Percentiles rank a stretch among this genome's conserved stretches.
Conservation (phyloP, 2,329 filamentous ascomycete species). For the Ceratocystis destructans region DNA sequence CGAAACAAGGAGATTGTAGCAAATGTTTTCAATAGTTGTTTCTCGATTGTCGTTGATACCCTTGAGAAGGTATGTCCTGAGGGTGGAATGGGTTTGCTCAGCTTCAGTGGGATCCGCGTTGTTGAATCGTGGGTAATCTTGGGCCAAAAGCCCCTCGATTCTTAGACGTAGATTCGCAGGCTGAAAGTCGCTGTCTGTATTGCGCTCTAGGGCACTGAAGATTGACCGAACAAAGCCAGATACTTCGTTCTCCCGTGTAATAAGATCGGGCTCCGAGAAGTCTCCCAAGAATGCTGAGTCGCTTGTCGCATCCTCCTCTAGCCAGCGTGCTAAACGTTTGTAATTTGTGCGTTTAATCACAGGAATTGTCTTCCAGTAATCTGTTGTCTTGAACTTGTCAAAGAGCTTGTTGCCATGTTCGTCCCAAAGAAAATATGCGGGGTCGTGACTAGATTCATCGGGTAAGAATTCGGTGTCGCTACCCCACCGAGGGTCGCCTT, state of each 20-base stretch:
- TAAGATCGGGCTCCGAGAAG: conserved; percentile 10
- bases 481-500: conserved; percentile 2
- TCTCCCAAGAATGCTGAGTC: neutral
- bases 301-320: conserved; percentile 8
- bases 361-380: conserved; percentile 17
- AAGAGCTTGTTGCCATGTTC: conserved; percentile 16
- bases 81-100: conserved; percentile 4
- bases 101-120: conserved; percentile 2
- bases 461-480: conserved; percentile 15
- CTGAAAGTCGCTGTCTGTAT: neutral
- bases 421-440: conserved; percentile 17
- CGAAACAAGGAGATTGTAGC: conserved; percentile 54
- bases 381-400: conserved; percentile 9
- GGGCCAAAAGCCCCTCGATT: conserved; percentile 14
- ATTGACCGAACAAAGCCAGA: conserved; percentile 17
- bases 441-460: conserved; percentile 15
- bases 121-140: conserved; percentile 14
- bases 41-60: conserved; percentile 10
- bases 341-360: conserved; percentile 18
- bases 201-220: conserved; percentile 10
- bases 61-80: conserved; percentile 14
- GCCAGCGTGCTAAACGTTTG: conserved; percentile 15
- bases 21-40: conserved; percentile 32
- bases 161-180: conserved; percentile 8
- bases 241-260: conserved; percentile 11